Percentiles rank a stretch among this genome's conserved stretches.
These are phyloP conservation scores for Fusarium ambrosium DNA, from an alignment of 2,329 filamentous ascomycete genomes.

Conservation along the genomic window DNA sequence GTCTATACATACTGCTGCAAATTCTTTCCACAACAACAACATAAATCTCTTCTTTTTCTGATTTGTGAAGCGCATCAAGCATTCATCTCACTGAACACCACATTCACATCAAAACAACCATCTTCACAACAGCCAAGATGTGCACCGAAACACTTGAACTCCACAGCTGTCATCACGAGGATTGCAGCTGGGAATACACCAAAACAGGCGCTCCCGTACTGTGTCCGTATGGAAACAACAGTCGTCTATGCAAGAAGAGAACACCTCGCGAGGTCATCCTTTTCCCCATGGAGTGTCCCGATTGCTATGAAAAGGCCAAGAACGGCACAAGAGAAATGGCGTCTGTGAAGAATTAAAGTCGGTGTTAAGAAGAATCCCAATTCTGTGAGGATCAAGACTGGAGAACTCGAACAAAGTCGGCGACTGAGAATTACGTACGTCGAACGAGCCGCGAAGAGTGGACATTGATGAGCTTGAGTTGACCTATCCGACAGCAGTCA, in stretches of 20 bases:
- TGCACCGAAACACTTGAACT: not conserved
- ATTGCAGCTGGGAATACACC: not conserved
- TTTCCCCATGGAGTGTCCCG: not conserved
- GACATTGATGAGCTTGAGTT: not conserved
- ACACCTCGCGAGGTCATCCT: not conserved
- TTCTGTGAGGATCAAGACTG: not conserved
- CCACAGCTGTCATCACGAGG: not conserved
- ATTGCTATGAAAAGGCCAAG: not conserved
- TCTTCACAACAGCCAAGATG: not conserved
- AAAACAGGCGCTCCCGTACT: not conserved
- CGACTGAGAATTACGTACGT: not conserved
- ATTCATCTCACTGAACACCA: not conserved
- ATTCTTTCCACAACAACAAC: not conserved
- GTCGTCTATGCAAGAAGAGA: not conserved
- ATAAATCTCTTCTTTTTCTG: not conserved
- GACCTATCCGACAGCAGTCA: not conserved
- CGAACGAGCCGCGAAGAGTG: not conserved
- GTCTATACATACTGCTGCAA: not conserved
- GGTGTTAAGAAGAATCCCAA: not conserved
- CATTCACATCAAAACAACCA: not conserved
- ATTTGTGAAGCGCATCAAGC: not conserved
- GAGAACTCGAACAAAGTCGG: not conserved
- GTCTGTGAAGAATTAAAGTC: not conserved
- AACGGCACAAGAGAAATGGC: not conserved
- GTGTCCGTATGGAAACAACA: not conserved